A percentile compares a stretch with the other conserved stretches of the same genome.
Conservation (phyloP, 805 yeast genomes). For the Suhomyces faveliae region DNA sequence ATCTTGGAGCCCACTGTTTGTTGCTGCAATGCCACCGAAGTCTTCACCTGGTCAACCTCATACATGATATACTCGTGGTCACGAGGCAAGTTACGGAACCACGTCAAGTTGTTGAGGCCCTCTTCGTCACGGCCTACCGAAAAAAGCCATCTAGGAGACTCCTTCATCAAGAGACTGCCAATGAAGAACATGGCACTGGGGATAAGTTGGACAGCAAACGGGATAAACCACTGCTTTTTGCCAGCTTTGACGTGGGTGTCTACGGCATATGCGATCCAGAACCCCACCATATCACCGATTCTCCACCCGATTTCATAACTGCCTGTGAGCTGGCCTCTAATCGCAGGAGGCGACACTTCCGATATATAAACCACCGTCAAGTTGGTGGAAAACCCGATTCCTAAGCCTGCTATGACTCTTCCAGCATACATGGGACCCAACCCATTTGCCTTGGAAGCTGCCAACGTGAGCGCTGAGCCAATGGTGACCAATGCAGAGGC, state of each 20-base stretch:
- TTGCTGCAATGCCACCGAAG: constrained; percentile 29
- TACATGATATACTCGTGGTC: constrained; percentile 34
- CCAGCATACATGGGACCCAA: constrained; percentile 40
- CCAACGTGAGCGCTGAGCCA: constrained; percentile 39
- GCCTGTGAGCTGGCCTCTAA: constrained; percentile 32
- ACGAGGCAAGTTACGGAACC: constrained; percentile 35
- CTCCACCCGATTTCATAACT: constrained; percentile 40
- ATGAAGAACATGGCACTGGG: constrained; percentile 35
- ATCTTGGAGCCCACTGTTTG: constrained; percentile 30
- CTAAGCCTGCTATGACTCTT: constrained; percentile 35
- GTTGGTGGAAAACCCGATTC: constrained; percentile 36
- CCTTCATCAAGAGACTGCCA: constrained; percentile 33
- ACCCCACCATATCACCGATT: constrained; percentile 39
- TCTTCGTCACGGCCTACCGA: constrained; percentile 29
- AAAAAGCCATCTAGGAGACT: constrained; percentile 38
- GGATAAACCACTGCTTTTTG: constrained; percentile 38
- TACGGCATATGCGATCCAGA: constrained; percentile 37
- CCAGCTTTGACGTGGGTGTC: constrained; percentile 24
- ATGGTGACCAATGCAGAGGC: constrained; percentile 33
- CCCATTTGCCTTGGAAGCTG: constrained; percentile 24
- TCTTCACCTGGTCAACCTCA: constrained; percentile 37
- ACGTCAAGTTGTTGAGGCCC: constrained; percentile 32
- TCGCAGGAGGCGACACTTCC: constrained; percentile 37
- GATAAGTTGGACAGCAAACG: constrained; percentile 39
- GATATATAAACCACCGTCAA: constrained; percentile 36